Conservation (phyloP, 179 eudicot species). For the Patellifolia procumbens region DNA sequence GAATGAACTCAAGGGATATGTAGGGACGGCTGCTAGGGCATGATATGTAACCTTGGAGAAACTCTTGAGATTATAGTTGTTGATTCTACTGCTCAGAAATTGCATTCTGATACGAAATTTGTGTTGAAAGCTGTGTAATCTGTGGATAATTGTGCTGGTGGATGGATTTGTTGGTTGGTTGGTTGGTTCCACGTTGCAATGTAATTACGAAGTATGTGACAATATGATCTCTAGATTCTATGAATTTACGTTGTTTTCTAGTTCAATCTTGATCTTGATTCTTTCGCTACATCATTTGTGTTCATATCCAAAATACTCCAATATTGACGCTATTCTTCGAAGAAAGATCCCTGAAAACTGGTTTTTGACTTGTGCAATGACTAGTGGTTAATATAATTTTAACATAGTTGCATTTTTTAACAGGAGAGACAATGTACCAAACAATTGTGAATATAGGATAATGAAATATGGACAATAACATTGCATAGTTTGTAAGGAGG, state of each 20-base stretch:
- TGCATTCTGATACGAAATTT: not conserved
- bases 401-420: too few relatives aligned
- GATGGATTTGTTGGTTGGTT: not conserved
- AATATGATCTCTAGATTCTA: not conserved
- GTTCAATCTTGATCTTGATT: not conserved
- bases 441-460: too few relatives aligned
- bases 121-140: conserved; percentile 10
- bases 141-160: not conserved
- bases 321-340: not conserved
- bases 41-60: conserved; percentile 7
- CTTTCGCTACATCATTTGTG: not conserved
- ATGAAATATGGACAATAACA: too few relatives aligned
- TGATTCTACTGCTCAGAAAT: conserved; percentile 4
- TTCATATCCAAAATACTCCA: not conserved
- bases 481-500: too few relatives aligned
- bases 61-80: not conserved
- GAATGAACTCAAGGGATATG: conserved; percentile 1
- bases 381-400: too few relatives aligned
- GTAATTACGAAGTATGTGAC: conserved; percentile 8
- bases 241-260: not conserved
- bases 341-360: not conserved
- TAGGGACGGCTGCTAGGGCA: not conserved
- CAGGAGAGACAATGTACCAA: too few relatives aligned
- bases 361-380: too few relatives aligned
- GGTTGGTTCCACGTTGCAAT: not conserved